Conservation (phyloP, 1,284 basidiomycete species). For the Boletus holoroseus region DNA sequence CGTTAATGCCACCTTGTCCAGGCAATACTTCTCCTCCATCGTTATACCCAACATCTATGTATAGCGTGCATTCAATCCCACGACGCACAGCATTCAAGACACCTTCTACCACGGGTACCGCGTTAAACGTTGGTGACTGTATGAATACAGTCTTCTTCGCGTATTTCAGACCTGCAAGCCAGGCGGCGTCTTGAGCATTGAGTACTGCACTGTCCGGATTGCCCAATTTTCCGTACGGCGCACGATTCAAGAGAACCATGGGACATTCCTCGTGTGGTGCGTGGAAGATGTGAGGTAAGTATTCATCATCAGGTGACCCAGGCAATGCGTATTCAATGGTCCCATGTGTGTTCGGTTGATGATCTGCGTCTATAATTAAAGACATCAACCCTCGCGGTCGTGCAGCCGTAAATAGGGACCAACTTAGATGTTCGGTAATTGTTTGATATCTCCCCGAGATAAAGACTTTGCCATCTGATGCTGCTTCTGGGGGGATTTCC, state of each 20-base stretch:
- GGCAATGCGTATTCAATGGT: slow-evolving; percentile 30
- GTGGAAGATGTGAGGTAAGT: slow-evolving; percentile 47
- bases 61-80: slow-evolving; percentile 62
- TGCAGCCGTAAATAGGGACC: slow-evolving; percentile 2
- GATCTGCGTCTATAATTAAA: slow-evolving; percentile 31
- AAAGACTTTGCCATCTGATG: slow-evolving; percentile 16
- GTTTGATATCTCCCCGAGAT: slow-evolving; percentile 33
- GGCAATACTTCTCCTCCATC: slow-evolving; percentile 69
- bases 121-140: slow-evolving; percentile 75
- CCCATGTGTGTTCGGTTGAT: slow-evolving; percentile 34
- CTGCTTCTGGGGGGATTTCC: slow-evolving; percentile 11
- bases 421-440: slow-evolving; percentile 36
- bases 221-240: slow-evolving; percentile 50
- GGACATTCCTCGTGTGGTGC: slow-evolving; percentile 58
- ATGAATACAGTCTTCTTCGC: slow-evolving; percentile 71
- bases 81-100: slow-evolving; percentile 61
- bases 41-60: slow-evolving; percentile 67
- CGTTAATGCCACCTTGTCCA: slow-evolving; percentile 78
- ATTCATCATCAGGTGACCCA: slow-evolving; percentile 31
- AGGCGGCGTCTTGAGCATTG: slow-evolving; percentile 71
- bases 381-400: slow-evolving; percentile 8
- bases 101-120: slow-evolving; percentile 60
- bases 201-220: slow-evolving; percentile 41
- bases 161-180: slow-evolving; percentile 68
- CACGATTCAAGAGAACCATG: slow-evolving; percentile 68